These are phyloP conservation scores for Stevia rebaudiana DNA, from an alignment of 140 eudicot genomes.

Conservation along the genomic window DNA sequence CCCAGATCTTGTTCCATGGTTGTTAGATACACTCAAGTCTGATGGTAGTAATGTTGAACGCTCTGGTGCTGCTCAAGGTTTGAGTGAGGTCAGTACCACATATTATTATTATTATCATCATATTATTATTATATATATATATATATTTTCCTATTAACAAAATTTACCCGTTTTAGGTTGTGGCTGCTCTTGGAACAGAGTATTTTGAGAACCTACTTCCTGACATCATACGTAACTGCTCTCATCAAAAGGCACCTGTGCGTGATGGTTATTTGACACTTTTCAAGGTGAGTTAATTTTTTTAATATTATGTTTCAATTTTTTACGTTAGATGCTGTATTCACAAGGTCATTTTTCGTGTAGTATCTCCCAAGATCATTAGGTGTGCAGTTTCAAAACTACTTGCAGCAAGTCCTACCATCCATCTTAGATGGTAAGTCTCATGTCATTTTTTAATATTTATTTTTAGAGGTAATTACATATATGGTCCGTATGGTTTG, in stretches of 20 bases:
- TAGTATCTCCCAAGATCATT: conserved; percentile 92
- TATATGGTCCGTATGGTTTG: too few species aligned
- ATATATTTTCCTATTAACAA: neutral
- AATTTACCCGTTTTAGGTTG: conserved; percentile 40
- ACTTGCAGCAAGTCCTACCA: conserved; percentile 88
- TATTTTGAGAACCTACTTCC: conserved; percentile 88
- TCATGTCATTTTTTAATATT: neutral
- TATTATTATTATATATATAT: neutral
- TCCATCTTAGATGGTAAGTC: conserved; percentile 82
- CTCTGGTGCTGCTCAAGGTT: conserved; percentile 99
- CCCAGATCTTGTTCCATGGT: conserved; percentile 98
- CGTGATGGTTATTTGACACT: conserved; percentile 94
- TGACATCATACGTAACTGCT: conserved; percentile 82
- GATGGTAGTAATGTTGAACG: conserved; percentile 95
- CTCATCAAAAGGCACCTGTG: conserved; percentile 89
- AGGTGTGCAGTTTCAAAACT: conserved; percentile 93
- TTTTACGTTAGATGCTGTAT: neutral
- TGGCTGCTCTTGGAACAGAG: conserved; percentile 90
- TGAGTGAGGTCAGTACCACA: conserved; percentile 84
- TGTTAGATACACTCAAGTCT: conserved; percentile 84
- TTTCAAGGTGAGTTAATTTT: conserved; percentile 53
- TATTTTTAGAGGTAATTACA: too few species aligned
- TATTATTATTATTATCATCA: neutral
- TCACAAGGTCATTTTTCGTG: conserved; percentile 17
- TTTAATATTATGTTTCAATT: neutral